phyloP scores from a whole-genome alignment of 2,329 filamentous ascomycete genomes.

The Paraconiothyrium sp. region DNA sequence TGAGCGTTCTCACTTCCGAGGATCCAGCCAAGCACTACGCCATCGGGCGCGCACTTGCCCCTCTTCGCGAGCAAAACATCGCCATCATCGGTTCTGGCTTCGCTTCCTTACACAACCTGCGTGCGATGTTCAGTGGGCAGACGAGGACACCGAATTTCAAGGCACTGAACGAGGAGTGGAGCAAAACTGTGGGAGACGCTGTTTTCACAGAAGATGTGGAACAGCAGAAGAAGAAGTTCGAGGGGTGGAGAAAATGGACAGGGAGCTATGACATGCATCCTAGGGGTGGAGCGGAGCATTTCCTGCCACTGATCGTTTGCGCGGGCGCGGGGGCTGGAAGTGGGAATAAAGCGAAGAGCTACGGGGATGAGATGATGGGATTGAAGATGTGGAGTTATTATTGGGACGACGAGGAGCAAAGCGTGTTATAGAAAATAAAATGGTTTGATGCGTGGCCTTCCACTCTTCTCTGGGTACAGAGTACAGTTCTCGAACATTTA shows the following conservation, averaged over 20 bases:
- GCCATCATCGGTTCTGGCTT: slow-evolving; percentile 70
- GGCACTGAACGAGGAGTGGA: slow-evolving; percentile 56
- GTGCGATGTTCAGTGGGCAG: slow-evolving; percentile 54
- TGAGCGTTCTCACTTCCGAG: slow-evolving; percentile 65
- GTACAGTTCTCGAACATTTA: no score
- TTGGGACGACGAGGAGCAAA: slow-evolving; percentile 52
- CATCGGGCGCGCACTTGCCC: slow-evolving; percentile 63
- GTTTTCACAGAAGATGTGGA: slow-evolving; percentile 48
- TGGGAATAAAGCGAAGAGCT: slow-evolving; percentile 53
- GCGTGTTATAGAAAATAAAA: no score
- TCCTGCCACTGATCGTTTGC: slow-evolving; percentile 67
- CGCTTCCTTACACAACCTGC: slow-evolving; percentile 66
- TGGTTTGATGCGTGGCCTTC: no score
- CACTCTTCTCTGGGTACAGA: no score
- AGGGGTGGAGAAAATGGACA: slow-evolving; percentile 60
- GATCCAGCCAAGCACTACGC: slow-evolving; percentile 59
- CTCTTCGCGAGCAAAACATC: slow-evolving; percentile 63
- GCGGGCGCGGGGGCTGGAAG: slow-evolving; percentile 60
- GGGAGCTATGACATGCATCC: slow-evolving; percentile 65
- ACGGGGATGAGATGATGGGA: slow-evolving; percentile 61
- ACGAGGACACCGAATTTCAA: slow-evolving; percentile 41
- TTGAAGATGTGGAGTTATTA: slow-evolving; percentile 66
- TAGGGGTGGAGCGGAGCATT: slow-evolving; percentile 64
- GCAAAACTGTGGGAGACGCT: slow-evolving; percentile 54
- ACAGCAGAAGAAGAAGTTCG: slow-evolving; percentile 54